These are phyloP conservation scores for Candolleomyces aberdarensis DNA, from an alignment of 768 basidiomycete species.

Conservation along the genomic window DNA sequence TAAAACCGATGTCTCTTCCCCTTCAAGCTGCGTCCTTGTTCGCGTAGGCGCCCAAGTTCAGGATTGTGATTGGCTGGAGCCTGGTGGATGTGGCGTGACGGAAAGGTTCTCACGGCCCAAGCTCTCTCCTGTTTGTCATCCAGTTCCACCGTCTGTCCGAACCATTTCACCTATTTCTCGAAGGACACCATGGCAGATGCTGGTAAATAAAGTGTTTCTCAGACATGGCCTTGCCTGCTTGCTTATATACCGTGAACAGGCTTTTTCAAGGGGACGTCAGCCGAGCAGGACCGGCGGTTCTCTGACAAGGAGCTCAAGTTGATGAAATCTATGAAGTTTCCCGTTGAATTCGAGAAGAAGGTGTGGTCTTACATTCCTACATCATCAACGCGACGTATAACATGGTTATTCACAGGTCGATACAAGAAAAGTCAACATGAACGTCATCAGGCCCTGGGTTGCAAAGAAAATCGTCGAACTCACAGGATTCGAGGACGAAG, in stretches of 20 bases:
- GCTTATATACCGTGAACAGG: constrained; percentile 39
- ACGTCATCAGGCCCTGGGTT: constrained; percentile 93
- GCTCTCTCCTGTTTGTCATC: too few relatives aligned
- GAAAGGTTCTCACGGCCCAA: too few relatives aligned
- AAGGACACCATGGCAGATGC: too few relatives aligned
- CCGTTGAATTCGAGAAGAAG: constrained; percentile 85
- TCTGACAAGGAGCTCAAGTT: constrained; percentile 93
- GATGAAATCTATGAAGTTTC: constrained; percentile 88
- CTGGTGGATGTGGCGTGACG: too few relatives aligned
- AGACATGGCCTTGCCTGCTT: too few relatives aligned
- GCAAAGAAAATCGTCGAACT: constrained; percentile 89
- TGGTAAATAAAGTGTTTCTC: too few relatives aligned
- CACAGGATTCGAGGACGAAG: constrained; percentile 94
- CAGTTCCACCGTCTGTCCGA: too few relatives aligned
- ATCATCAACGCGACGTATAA: background rate
- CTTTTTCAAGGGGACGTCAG: constrained; percentile 89
- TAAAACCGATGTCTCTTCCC: too few relatives aligned
- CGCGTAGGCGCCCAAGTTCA: too few relatives aligned
- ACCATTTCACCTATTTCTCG: too few relatives aligned
- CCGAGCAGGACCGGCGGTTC: constrained; percentile 90
- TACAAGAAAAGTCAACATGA: constrained; percentile 91
- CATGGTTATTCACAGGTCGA: constrained; percentile 59
- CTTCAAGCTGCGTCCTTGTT: too few relatives aligned
- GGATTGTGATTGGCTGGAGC: too few relatives aligned
- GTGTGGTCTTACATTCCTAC: constrained; percentile 27